Evolutionary conservation across 768 basidiomycete genomes (phyloP).

Genomic region (Collybiopsis luxurians): DNA sequence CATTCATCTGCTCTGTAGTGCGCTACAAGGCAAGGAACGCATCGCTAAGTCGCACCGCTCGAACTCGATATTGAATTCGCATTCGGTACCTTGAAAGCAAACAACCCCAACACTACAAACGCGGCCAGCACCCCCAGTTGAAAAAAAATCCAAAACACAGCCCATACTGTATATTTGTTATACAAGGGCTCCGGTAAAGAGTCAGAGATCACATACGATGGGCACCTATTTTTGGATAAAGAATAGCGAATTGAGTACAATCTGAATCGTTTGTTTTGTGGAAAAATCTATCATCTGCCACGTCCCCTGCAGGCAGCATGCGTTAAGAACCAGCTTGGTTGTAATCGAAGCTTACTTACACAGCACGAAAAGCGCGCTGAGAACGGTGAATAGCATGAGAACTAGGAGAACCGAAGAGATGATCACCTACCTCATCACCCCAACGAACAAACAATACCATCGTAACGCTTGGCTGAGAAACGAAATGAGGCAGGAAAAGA

Average conservation of each 20-base stretch:
- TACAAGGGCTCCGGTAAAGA: background rate
- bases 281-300: constrained; percentile 92
- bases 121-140: constrained; percentile 70
- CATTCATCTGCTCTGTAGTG: constrained; percentile 57
- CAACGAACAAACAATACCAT: constrained; percentile 81
- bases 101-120: constrained; percentile 79
- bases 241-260: constrained; percentile 80
- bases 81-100: constrained; percentile 68
- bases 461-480: constrained; percentile 66
- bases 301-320: constrained; percentile 63
- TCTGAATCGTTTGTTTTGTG: constrained; percentile 94
- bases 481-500: background rate
- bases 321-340: background rate
- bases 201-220: constrained; percentile 49
- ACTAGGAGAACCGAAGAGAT: constrained; percentile 9
- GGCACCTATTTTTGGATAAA: constrained; percentile 70
- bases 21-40: constrained; percentile 29
- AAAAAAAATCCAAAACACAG: constrained; percentile 80
- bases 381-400: constrained; percentile 2
- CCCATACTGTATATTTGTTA: constrained; percentile 63
- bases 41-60: background rate
- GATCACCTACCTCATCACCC: constrained; percentile 74
- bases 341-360: constrained; percentile 46
- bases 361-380: constrained; percentile 80
- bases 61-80: constrained; percentile 6